Percentiles rank a stretch among this genome's conserved stretches.
These are phyloP conservation scores for Sphaerulina vaccinii DNA, from an alignment of 2,329 filamentous ascomycete species.

Conservation along the genomic window DNA sequence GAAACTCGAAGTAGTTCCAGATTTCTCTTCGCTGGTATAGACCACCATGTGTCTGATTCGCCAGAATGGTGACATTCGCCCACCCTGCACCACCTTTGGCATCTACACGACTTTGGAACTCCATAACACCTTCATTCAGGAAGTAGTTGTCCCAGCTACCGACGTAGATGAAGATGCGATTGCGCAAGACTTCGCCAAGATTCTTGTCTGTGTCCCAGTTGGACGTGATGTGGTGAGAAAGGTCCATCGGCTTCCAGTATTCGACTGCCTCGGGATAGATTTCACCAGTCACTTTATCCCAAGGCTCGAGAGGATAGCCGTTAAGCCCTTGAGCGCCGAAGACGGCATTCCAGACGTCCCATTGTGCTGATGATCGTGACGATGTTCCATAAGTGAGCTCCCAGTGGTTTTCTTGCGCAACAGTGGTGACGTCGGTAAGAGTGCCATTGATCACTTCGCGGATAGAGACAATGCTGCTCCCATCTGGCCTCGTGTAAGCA, in stretches of 20 bases:
- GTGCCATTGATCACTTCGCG: slow-evolving; percentile 33
- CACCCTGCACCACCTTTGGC: slow-evolving; percentile 37
- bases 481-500: slow-evolving; percentile 29
- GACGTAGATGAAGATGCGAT: slow-evolving; percentile 40
- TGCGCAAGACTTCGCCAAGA: slow-evolving; percentile 36
- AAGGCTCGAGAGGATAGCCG: slow-evolving; percentile 40
- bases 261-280: slow-evolving; percentile 40
- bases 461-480: slow-evolving; percentile 36
- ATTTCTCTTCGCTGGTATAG: slow-evolving; percentile 35
- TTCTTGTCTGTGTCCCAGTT: slow-evolving; percentile 30
- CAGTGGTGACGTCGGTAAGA: slow-evolving; percentile 23
- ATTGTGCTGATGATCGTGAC: slow-evolving; percentile 38
- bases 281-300: slow-evolving; percentile 43
- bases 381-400: slow-evolving; percentile 40
- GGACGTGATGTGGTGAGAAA: slow-evolving; percentile 36
- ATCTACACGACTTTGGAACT: slow-evolving; percentile 39
- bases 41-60: slow-evolving; percentile 36
- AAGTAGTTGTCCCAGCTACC: slow-evolving; percentile 40
- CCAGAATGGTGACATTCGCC: slow-evolving; percentile 41
- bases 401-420: slow-evolving; percentile 33
- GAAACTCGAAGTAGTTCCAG: slow-evolving; percentile 39
- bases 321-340: slow-evolving; percentile 41
- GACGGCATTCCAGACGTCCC: slow-evolving; percentile 42
- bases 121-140: slow-evolving; percentile 39
- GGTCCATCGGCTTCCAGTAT: slow-evolving; percentile 41